A percentile compares a stretch with the other conserved stretches of the same genome.
Evolutionary conservation across 2,329 filamentous ascomycete species (phyloP).

Genomic region (Lojkania enalia): DNA sequence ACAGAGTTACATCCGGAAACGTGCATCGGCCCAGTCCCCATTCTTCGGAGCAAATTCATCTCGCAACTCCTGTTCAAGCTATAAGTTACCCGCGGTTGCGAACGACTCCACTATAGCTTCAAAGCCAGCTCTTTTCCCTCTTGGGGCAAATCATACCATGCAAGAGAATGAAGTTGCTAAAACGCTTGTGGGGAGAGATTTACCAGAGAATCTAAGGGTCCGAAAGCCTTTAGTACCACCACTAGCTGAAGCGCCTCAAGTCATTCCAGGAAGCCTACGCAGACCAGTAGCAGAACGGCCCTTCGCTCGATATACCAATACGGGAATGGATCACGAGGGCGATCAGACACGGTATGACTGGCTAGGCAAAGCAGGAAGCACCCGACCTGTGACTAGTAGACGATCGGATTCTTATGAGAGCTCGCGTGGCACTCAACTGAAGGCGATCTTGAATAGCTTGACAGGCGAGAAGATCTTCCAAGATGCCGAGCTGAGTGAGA

Average conservation of each 20-base stretch:
- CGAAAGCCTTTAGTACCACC: slow-evolving; percentile 19
- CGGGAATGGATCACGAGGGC: slow-evolving; percentile 10
- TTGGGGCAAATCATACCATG: background rate
- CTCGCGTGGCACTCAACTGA: slow-evolving; percentile 25
- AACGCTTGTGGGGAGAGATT: slow-evolving; percentile 14
- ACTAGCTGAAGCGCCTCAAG: slow-evolving; percentile 12
- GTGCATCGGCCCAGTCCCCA: slow-evolving; percentile 43
- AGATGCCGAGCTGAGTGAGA: slow-evolving; percentile 36
- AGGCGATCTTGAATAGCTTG: slow-evolving; percentile 29
- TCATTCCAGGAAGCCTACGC: slow-evolving; percentile 30
- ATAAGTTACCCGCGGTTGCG: slow-evolving; percentile 25
- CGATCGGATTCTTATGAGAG: slow-evolving; percentile 25
- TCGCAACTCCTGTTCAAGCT: slow-evolving; percentile 37
- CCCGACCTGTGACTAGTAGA: slow-evolving; percentile 12
- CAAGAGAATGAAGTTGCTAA: background rate
- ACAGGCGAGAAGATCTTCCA: slow-evolving; percentile 32
- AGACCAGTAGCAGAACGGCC: slow-evolving; percentile 22
- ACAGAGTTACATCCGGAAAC: slow-evolving; percentile 48
- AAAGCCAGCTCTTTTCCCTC: slow-evolving; percentile 4
- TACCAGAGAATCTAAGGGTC: slow-evolving; percentile 15
- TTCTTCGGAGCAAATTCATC: slow-evolving; percentile 44
- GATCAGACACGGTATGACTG: slow-evolving; percentile 21
- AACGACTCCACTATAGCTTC: slow-evolving; percentile 12
- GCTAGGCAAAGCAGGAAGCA: slow-evolving; percentile 19
- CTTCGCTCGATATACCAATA: slow-evolving; percentile 16